Evolutionary conservation across 345 rosid genomes (phyloP).

Genomic region (Citrus australasica): DNA sequence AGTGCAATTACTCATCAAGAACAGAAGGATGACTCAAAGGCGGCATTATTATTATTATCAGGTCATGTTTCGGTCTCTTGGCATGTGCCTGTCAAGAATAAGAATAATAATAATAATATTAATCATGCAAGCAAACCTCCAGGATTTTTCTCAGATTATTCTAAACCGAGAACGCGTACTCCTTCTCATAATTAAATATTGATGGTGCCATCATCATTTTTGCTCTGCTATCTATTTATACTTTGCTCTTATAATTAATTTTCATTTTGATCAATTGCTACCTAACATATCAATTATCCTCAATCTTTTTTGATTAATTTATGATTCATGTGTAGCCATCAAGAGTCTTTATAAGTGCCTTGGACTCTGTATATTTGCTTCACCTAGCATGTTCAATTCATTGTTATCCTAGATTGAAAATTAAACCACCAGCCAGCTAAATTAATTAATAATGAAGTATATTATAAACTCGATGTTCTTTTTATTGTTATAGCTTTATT

Average conservation of each 20-base stretch:
- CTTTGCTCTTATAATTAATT: neutral
- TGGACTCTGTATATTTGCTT: neutral
- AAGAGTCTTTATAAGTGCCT: neutral
- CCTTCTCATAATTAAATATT: constrained; percentile 35
- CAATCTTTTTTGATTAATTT: neutral
- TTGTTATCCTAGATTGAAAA: neutral
- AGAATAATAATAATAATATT: neutral
- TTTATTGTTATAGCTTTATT: neutral
- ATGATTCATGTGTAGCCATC: neutral
- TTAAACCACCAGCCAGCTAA: too few species aligned
- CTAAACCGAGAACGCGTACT: constrained; percentile 45
- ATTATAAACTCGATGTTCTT: neutral
- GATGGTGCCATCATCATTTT: neutral
- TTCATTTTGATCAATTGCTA: neutral
- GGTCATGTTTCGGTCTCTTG: constrained; percentile 27
- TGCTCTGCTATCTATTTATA: neutral
- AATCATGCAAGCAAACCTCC: neutral
- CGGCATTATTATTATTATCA: neutral
- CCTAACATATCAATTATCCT: neutral
- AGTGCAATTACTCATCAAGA: neutral
- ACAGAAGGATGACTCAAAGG: neutral
- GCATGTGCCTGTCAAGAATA: constrained; percentile 13
- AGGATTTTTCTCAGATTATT: constrained; percentile 50
- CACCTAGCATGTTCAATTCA: neutral
- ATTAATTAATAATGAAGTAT: neutral